Base-by-base conservation (phyloP, 2,329 filamentous ascomycete genomes). In the Talaromyces funiculosus region DNA sequence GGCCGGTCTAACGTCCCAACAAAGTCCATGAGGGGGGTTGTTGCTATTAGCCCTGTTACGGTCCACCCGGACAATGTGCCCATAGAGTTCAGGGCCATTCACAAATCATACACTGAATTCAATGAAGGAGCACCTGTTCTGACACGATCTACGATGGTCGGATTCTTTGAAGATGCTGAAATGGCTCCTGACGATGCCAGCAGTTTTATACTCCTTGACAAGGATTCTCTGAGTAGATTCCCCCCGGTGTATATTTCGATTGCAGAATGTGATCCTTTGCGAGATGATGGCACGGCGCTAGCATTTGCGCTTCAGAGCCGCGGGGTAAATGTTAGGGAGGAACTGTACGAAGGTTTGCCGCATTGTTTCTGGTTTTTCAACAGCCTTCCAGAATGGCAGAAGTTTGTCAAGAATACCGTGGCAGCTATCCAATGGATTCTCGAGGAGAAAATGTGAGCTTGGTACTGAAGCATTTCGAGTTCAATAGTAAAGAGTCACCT, bases 391-490 rank as follows among this genome's bases (percentile, higher is more conserved):
- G 53, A 40, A 40, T 40, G 33, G 24, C 16, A 40, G 33, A 31
- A 2, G 10, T 56, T 56, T 40, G 22, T 43, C 33, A 43, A 43
- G 9, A 42, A 56, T 56, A 53, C 47, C n/a, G 31, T 33, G 24
- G 47, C 47, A 14, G 47, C 24, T 12, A 35, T 53, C 16, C 24
- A 53, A 35, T 53, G 47, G 47, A 35, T 88, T 16, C 42, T 45
- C 20, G 24, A 14, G 20, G 42, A 45, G 42, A 45, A 45, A 45
- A 10, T 8, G 24, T 45, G 9, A 24, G 7, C 35, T 45, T 45
- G 10, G 14, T 38, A 8, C 16, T 38, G 35, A 38, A 38, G 35
- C 6, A 38, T 38, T 38, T 35, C 3, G 35, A n/a, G 14, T 16
- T 37, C 35, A 37, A 37, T n/a, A 37, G 35, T 5, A 16, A 37